Percentiles rank a stretch among this genome's conserved stretches.
phyloP scores from a whole-genome alignment of 2,329 filamentous ascomycete species.

The Calonectria pauciramosa region DNA sequence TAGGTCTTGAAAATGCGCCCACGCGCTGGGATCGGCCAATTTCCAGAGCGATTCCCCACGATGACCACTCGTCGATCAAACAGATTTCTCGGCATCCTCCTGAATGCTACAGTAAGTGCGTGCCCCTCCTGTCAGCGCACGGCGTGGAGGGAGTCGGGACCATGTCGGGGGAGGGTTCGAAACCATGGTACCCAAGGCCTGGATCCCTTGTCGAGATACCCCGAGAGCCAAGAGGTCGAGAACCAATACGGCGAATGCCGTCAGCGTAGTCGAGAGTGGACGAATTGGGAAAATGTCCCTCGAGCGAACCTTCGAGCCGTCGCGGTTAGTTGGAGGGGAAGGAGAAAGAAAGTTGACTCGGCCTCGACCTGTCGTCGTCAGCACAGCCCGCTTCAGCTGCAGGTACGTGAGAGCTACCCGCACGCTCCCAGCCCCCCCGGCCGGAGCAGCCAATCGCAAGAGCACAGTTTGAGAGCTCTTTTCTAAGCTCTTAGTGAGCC shows the following conservation, averaged over 20 bases:
- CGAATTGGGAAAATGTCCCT: background rate
- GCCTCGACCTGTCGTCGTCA: conserved; percentile 22
- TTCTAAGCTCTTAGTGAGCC: conserved; percentile 7
- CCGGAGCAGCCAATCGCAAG: conserved; percentile 18
- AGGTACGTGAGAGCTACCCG: conserved; percentile 26
- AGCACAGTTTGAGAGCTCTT: conserved; percentile 21
- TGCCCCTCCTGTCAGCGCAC: conserved; percentile 13
- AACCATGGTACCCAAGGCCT: conserved; percentile 26
- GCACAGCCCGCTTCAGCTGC: conserved; percentile 25
- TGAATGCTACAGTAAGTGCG: background rate
- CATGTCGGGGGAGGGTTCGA: conserved; percentile 26
- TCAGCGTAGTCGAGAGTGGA: background rate
- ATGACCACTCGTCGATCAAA: conserved; percentile 24
- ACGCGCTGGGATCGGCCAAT: conserved; percentile 22
- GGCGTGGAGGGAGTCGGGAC: conserved; percentile 43
- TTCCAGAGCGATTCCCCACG: conserved; percentile 15
- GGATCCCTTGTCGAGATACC: conserved; percentile 36
- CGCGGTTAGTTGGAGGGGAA: conserved; percentile 4
- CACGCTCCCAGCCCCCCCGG: conserved; percentile 1
- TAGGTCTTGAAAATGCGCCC: background rate
- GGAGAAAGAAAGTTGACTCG: background rate
- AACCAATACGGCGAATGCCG: conserved; percentile 9
- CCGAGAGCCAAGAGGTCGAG: background rate
- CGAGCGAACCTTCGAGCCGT: background rate
- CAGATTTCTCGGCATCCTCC: conserved; percentile 25